phyloP scores from a whole-genome alignment of 768 basidiomycete genomes.

The Calocera cornea region DNA sequence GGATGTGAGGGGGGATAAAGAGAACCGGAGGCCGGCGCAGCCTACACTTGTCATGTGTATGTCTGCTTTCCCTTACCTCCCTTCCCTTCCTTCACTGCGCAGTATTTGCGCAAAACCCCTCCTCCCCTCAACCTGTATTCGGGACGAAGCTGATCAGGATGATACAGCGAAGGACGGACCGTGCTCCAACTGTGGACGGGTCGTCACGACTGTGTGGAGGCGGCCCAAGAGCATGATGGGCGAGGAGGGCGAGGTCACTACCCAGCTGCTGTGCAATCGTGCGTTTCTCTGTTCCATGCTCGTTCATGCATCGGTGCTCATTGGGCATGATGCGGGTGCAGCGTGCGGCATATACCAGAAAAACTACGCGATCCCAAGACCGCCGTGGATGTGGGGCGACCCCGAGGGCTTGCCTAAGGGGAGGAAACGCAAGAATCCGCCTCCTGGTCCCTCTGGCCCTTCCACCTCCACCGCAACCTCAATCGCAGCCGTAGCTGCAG shows the following conservation, averaged over 20 bases:
- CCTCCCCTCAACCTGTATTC: too few relatives aligned
- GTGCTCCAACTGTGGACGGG: background rate
- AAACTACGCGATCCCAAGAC: background rate
- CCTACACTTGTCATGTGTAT: background rate
- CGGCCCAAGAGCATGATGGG: background rate
- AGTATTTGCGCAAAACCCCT: too few relatives aligned
- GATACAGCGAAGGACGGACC: conserved; percentile 4
- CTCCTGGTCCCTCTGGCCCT: background rate
- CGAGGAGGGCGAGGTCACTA: background rate
- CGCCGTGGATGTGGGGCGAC: conserved; percentile 3
- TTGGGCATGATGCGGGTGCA: background rate
- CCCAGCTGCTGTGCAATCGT: background rate
- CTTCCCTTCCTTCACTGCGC: too few relatives aligned
- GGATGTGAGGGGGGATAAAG: background rate
- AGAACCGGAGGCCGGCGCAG: background rate
- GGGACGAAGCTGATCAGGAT: background rate
- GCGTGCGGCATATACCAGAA: conserved; percentile 1
- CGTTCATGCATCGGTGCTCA: background rate
- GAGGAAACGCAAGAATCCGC: background rate
- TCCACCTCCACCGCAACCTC: too few relatives aligned
- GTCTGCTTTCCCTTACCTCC: background rate
- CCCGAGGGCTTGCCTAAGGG: background rate
- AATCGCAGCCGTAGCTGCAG: background rate
- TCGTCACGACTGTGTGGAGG: background rate
- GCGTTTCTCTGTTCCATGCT: background rate